phyloP scores from a whole-genome alignment of 2,329 filamentous ascomycete genomes.

The Sclerotiophoma versabilis region DNA sequence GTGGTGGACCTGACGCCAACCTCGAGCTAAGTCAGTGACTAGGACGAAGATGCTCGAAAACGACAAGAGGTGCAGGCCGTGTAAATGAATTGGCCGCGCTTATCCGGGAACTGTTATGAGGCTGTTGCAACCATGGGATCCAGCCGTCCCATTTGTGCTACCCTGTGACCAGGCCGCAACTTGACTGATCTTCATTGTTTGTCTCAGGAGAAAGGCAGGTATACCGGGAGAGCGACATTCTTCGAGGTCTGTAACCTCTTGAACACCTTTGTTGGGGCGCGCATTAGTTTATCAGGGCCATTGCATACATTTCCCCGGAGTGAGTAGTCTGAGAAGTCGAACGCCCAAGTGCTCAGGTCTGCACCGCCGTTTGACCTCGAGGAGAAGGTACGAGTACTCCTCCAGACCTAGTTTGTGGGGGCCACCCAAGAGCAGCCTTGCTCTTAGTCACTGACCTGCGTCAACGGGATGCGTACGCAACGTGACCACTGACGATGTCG shows the following conservation, averaged over 20 bases:
- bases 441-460: neutral
- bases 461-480: constrained; percentile 7
- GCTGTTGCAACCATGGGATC: constrained; percentile 14
- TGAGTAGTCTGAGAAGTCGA: neutral
- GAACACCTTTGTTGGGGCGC: neutral
- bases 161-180: constrained; percentile 26
- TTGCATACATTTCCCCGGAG: neutral
- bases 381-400: neutral
- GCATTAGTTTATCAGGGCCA: neutral
- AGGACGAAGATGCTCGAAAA: constrained; percentile 9
- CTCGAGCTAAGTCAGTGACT: constrained; percentile 15
- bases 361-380: neutral
- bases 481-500: constrained; percentile 18
- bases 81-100: constrained; percentile 6
- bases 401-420: neutral
- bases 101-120: constrained; percentile 9
- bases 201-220: constrained; percentile 22
- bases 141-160: constrained; percentile 34
- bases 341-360: neutral
- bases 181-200: constrained; percentile 19
- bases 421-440: constrained; percentile 8
- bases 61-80: constrained; percentile 7
- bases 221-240: neutral
- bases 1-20: constrained; percentile 26
- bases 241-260: neutral